A percentile compares a stretch with the other conserved stretches of the same genome.
These are phyloP conservation scores for Populus euphratica DNA, from an alignment of 345 rosid species.

Conservation along the genomic window DNA sequence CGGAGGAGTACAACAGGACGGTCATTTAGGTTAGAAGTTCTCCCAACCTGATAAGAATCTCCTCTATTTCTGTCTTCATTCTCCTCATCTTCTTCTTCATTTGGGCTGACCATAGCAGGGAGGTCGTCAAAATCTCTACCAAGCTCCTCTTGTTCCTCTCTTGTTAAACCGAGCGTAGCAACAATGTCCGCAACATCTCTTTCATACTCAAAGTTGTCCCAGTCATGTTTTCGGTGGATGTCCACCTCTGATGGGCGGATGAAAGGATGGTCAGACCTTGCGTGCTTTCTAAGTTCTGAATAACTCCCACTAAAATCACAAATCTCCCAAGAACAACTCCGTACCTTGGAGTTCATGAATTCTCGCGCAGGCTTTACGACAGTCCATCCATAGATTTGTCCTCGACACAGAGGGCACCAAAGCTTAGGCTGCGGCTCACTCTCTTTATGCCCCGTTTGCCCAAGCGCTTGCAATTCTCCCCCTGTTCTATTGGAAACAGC, in stretches of 20 bases:
- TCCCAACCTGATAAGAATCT: neutral
- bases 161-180: neutral
- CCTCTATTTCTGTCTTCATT: neutral
- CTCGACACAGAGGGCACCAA: conserved; percentile 86
- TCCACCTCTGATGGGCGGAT: conserved; percentile 77
- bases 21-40: neutral
- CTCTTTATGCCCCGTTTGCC: conserved; percentile 6
- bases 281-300: conserved; percentile 80
- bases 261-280: conserved; percentile 76
- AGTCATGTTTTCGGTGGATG: conserved; percentile 81
- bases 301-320: conserved; percentile 74
- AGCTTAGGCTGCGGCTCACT: conserved; percentile 37
- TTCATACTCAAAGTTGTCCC: conserved; percentile 77
- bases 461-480: neutral
- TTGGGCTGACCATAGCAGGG: neutral
- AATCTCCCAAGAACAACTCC: conserved; percentile 79
- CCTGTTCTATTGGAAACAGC: neutral
- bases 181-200: conserved; percentile 79
- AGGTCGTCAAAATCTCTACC: neutral
- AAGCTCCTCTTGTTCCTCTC: neutral
- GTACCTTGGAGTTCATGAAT: conserved; percentile 67
- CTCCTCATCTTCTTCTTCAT: neutral
- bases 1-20: neutral
- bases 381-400: conserved; percentile 58
- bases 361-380: conserved; percentile 73